These are phyloP conservation scores for Abortiporus biennis DNA, from an alignment of 1,284 basidiomycete genomes.

Conservation along the genomic window DNA sequence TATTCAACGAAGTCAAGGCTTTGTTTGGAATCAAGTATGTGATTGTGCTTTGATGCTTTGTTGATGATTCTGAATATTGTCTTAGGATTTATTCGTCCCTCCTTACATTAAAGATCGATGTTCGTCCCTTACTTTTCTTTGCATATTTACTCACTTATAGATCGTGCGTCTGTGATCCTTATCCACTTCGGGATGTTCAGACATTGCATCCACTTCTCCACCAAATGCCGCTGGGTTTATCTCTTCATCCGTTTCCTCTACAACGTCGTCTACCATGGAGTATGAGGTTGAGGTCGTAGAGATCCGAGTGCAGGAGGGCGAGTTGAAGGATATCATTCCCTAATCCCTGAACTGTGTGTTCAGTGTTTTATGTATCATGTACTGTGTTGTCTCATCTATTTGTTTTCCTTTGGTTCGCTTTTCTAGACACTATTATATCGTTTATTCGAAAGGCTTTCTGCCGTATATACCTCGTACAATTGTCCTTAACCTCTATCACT, in stretches of 20 bases:
- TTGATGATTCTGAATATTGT: not conserved
- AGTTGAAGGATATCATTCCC: constrained; percentile 70
- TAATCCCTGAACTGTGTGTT: constrained; percentile 23
- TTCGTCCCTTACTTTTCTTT: constrained; percentile 34
- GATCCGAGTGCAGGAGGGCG: constrained; percentile 72
- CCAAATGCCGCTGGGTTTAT: constrained; percentile 60
- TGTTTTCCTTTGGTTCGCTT: not conserved
- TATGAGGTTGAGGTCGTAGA: constrained; percentile 82
- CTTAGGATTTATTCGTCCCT: constrained; percentile 76
- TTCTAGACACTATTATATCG: not conserved
- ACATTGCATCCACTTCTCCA: constrained; percentile 76
- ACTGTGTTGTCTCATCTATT: constrained; percentile 1
- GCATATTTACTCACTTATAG: constrained; percentile 8
- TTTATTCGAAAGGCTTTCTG: not conserved
- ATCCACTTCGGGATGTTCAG: constrained; percentile 30
- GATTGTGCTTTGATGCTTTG: constrained; percentile 4
- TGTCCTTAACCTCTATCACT: too few species aligned
- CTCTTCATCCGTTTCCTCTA: constrained; percentile 63
- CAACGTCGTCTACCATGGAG: constrained; percentile 54
- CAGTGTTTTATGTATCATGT: too few species aligned
- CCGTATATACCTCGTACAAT: too few species aligned
- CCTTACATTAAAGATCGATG: constrained; percentile 85
- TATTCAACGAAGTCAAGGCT: constrained; percentile 79
- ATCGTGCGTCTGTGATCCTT: constrained; percentile 14
- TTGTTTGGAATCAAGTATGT: constrained; percentile 80